Percentiles rank a stretch among this genome's conserved stretches.
Conservation (phyloP, 2,329 filamentous ascomycete genomes). For the Fusarium aywerte region DNA sequence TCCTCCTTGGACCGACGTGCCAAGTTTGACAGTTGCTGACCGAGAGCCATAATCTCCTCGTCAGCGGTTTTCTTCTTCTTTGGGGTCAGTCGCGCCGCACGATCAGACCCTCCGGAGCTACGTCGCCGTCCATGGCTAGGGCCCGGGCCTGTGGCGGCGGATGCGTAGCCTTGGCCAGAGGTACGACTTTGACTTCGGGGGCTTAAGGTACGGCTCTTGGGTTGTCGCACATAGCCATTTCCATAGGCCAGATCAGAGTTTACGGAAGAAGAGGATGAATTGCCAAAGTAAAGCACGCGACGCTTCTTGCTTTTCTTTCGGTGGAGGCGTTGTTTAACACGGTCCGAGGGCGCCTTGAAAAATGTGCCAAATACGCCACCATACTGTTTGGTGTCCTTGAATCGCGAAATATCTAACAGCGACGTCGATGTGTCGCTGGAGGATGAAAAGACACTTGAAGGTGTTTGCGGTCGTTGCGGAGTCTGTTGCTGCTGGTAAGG, state of each 20-base stretch:
- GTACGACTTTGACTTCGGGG: slow-evolving; percentile 41
- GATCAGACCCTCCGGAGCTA: slow-evolving; percentile 34
- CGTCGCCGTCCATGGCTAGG: slow-evolving; percentile 32
- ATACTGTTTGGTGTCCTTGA: slow-evolving; percentile 57
- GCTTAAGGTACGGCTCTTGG: slow-evolving; percentile 47
- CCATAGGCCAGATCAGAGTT: slow-evolving; percentile 77
- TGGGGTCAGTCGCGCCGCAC: slow-evolving; percentile 26
- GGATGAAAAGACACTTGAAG: slow-evolving; percentile 55
- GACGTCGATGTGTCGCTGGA: slow-evolving; percentile 67
- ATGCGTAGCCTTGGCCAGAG: slow-evolving; percentile 27
- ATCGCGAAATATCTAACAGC: slow-evolving; percentile 72
- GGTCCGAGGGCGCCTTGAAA: slow-evolving; percentile 69
- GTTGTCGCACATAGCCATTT: slow-evolving; percentile 63
- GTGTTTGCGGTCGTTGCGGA: slow-evolving; percentile 46
- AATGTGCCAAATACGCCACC: slow-evolving; percentile 71
- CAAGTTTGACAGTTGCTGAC: slow-evolving; percentile 64
- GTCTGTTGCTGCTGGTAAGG: slow-evolving; percentile 32
- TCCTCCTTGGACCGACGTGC: slow-evolving; percentile 62
- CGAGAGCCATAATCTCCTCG: slow-evolving; percentile 67
- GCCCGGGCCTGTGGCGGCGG: slow-evolving; percentile 17
- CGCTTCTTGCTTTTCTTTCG: slow-evolving; percentile 59
- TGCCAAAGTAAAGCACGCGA: slow-evolving; percentile 67
- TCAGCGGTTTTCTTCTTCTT: slow-evolving; percentile 59
- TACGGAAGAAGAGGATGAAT: slow-evolving; percentile 74
- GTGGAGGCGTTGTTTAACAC: slow-evolving; percentile 50